Conservation (phyloP, 805 yeast species). For the Hanseniaspora lindneri region DNA sequence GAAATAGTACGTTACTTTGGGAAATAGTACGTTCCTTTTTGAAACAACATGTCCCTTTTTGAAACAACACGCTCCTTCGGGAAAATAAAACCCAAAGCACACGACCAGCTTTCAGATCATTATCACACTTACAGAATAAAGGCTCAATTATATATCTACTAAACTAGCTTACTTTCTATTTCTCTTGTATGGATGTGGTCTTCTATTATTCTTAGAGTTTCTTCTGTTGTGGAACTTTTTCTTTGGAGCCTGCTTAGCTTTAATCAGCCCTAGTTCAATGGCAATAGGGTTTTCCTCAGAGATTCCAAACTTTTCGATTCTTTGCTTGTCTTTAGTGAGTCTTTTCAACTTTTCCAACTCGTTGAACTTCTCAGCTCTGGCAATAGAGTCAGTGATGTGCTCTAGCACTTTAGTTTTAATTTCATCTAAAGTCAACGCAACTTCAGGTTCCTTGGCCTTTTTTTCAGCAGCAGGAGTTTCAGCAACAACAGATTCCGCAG, state of each 20-base stretch:
- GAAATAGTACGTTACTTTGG: too few species aligned
- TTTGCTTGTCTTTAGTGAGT: constrained; percentile 38
- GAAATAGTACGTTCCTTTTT: too few species aligned
- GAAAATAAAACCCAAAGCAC: too few species aligned
- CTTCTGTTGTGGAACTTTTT: neutral
- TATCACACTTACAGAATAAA: too few species aligned
- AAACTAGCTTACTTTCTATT: neutral
- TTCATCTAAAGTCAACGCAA: constrained; percentile 48
- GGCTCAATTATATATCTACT: too few species aligned
- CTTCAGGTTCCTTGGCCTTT: neutral
- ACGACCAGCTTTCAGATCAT: too few species aligned
- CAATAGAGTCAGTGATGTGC: constrained; percentile 52
- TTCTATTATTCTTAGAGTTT: neutral
- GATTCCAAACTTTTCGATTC: constrained; percentile 73
- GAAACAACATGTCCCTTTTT: neutral
- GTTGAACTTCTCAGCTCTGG: constrained; percentile 61
- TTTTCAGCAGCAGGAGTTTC: neutral
- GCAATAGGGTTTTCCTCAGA: constrained; percentile 56
- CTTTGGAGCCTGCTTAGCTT: constrained; percentile 15
- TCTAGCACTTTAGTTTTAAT: constrained; percentile 57
- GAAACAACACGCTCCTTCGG: neutral
- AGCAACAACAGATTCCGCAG: neutral
- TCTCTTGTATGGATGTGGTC: constrained; percentile 9
- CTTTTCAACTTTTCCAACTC: constrained; percentile 47
- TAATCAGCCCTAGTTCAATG: constrained; percentile 49